Base-by-base conservation (phyloP, 768 basidiomycete genomes). In the Calocybe indica region DNA sequence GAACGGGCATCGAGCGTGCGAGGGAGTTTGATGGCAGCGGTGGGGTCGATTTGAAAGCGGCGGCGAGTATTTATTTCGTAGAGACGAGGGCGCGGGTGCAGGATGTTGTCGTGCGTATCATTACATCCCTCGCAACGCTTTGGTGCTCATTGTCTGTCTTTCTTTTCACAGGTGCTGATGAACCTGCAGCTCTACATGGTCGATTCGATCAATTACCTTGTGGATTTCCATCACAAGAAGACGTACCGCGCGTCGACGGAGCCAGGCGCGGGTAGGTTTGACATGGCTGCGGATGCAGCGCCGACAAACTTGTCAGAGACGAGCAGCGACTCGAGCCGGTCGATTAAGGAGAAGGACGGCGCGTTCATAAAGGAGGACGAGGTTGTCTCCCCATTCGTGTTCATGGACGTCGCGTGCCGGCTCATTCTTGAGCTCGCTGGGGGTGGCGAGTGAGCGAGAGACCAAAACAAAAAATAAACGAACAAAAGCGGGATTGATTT, bases 201-300 rank as follows among this genome's bases (percentile, higher is more conserved):
- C 13, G 95, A 99, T 62, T 83, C 84, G 15, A 83, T 85, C 63
- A 97, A 97, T 68, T 98, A 97, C 67, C 79, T 99, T 29, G 96
- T 99, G 48, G 95, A 98, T 62, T 99, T 99, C 69, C 86, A 96
- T 57, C 94, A 98, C 71, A 92, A 96, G 65, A 93, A 92, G 62
- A 88, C 92, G 44, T 96, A 97, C 66, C 78, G 73, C 55, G 90
- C 88, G 5, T 80, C 80, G 1, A 73, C 72, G 9, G 81, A 85
- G 36, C 72, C 78, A 0, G 85, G 73, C 5, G 83, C 85, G 12
- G 83, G 79, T 12, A 83, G 75, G 52, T 91, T 82, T 55, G 88
- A 88, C 57, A 83, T 83, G 74, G 73, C 72, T 0, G 66, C 71
- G 15, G 68, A 63, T n/a, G 79, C 79, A 46, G 65, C 72, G 11